Evolutionary conservation across 2,329 filamentous ascomycete genomes (phyloP).

Genomic region (Penicillium sp.): DNA sequence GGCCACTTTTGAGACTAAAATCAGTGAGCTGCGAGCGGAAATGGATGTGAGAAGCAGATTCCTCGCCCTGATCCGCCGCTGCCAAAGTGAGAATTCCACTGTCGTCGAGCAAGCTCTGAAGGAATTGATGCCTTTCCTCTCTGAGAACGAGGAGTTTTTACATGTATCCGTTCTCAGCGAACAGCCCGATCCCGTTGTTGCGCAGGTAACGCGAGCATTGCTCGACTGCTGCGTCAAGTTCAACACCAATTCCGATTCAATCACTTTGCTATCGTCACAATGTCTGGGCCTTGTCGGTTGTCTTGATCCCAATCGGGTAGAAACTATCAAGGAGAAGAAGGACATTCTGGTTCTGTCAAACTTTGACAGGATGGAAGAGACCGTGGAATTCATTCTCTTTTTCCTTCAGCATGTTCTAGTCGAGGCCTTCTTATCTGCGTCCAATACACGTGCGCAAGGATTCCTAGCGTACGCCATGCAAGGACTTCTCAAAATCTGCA

Average conservation of each 20-base stretch:
- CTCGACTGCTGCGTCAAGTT: slow-evolving; percentile 86
- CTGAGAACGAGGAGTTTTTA: slow-evolving; percentile 71
- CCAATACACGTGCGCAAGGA: slow-evolving; percentile 82
- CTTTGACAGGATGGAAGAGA: slow-evolving; percentile 76
- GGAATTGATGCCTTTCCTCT: slow-evolving; percentile 75
- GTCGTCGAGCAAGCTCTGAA: slow-evolving; percentile 80
- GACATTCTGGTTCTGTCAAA: slow-evolving; percentile 88
- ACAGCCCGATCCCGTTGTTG: slow-evolving; percentile 74
- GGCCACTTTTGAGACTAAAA: slow-evolving; percentile 64
- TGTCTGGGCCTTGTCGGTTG: slow-evolving; percentile 89
- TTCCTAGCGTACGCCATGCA: slow-evolving; percentile 96
- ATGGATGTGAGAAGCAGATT: slow-evolving; percentile 69
- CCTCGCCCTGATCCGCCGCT: slow-evolving; percentile 69
- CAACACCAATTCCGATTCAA: slow-evolving; percentile 65
- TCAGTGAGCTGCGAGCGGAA: slow-evolving; percentile 65
- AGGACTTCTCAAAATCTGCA: slow-evolving; percentile 76
- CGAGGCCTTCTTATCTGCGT: slow-evolving; percentile 86
- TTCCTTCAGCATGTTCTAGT: slow-evolving; percentile 85
- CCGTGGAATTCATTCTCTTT: slow-evolving; percentile 81
- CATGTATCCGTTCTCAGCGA: slow-evolving; percentile 80
- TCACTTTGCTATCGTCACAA: slow-evolving; percentile 73
- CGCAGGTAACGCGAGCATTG: slow-evolving; percentile 71
- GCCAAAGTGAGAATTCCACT: slow-evolving; percentile 79
- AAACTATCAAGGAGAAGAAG: slow-evolving; percentile 73
- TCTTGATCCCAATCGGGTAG: slow-evolving; percentile 85